Percentiles rank a stretch among this genome's conserved stretches.
Evolutionary conservation across 768 basidiomycete genomes (phyloP).

Genomic region (Auricularia sp.): DNA sequence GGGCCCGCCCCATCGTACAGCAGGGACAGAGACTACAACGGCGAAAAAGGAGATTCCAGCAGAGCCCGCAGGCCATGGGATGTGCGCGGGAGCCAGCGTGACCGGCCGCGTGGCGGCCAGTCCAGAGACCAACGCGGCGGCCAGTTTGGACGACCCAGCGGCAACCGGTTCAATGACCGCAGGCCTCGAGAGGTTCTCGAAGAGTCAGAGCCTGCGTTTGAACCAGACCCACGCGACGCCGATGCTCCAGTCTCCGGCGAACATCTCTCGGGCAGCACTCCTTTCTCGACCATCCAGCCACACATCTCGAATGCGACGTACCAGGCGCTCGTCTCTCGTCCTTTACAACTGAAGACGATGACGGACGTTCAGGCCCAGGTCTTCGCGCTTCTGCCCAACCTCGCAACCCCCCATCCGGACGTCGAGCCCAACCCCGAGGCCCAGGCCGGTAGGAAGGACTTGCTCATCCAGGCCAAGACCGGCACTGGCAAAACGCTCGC

Average conservation of each 20-base stretch:
- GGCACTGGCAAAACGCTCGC: conserved; percentile 86
- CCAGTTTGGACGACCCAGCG: too few species aligned
- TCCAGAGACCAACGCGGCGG: too few species aligned
- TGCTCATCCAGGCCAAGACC: conserved; percentile 80
- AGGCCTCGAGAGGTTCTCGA: not conserved
- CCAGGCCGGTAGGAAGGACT: conserved; percentile 37
- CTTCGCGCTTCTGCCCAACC: conserved; percentile 59
- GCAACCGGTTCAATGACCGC: not conserved
- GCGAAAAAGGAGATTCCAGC: too few species aligned
- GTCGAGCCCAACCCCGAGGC: conserved; percentile 14
- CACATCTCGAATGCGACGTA: conserved; percentile 29
- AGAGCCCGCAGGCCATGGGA: too few species aligned
- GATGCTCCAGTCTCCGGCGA: not conserved
- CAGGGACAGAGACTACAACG: too few species aligned
- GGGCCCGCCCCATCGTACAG: too few species aligned
- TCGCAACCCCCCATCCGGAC: conserved; percentile 40
- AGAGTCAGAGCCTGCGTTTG: not conserved
- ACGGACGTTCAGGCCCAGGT: conserved; percentile 77
- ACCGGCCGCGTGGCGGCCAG: too few species aligned
- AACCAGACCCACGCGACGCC: not conserved
- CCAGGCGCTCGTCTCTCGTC: conserved; percentile 49
- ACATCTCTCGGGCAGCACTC: conserved; percentile 3
- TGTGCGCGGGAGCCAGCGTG: too few species aligned
- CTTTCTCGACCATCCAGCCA: conserved; percentile 25
- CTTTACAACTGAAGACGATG: conserved; percentile 65